Evolutionary conservation across 2,329 filamentous ascomycete species (phyloP), one percentile per base, ranked within the genome.

Genomic region (Huntiella savannae): DNA sequence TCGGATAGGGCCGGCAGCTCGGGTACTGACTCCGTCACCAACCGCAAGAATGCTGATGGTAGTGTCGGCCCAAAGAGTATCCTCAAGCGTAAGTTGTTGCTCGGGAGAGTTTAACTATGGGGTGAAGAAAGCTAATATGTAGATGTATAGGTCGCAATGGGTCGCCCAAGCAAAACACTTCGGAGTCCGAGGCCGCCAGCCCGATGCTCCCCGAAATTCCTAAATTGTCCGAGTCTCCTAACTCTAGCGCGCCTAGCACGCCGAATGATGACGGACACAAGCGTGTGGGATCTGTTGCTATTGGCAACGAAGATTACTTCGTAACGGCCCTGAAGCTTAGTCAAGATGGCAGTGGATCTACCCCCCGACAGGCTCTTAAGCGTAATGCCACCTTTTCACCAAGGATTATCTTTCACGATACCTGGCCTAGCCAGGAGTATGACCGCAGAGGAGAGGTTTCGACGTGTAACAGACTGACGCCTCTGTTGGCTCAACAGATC

Each of bases 401-500:
- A 40, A 77, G 88, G 36, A 85, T 96, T 44, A 77, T 94, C 52
- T 96, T 95, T 60, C 78, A 95, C 59, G 91, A 98, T 58, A 96
- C 87, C 5, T 98, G 87, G 86, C 86, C 87, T 2, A 84, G 80
- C 57, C 81, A 82, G 55, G 91, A 98, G 60, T 98, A 98, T 58
- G 91, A 98, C 60, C 82, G 91, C 51, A 78, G 91, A 46, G 91
- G 91, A 46, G 91, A 98, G 51, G 82, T 96, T 64, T 87, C 91
- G 8, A 98, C 91, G 1, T 98, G 91, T 75, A 98, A 98, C 60
- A 83, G 88, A 53, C 70, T 98, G 54, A 98, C 91, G 42, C 91
- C 91, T 10, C 87, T 95, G 73, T 74, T 98, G 52, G 91, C 91
- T 40, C 91, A 98, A 65, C 91, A 98, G 62, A 98, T 98, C 66